phyloP scores from a whole-genome alignment of 2,329 filamentous ascomycete species.

The Chrysosporium keratinophilum region DNA sequence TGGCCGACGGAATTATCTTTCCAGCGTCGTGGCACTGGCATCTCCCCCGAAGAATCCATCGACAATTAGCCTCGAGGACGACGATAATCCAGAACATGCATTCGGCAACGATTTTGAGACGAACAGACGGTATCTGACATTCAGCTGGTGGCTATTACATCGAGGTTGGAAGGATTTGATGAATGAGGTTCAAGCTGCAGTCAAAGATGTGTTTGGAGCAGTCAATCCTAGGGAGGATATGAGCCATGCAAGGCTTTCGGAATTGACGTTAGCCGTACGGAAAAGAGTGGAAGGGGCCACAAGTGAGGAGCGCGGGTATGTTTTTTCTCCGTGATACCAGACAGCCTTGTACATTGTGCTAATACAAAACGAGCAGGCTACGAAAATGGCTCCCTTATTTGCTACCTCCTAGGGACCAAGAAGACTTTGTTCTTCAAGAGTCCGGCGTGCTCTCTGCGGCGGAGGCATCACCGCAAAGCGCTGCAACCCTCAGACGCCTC shows the following conservation, averaged over 20 bases:
- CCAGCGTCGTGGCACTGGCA: constrained; percentile 84
- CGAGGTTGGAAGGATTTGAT: constrained; percentile 76
- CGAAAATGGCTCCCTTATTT: constrained; percentile 74
- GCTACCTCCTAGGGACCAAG: constrained; percentile 66
- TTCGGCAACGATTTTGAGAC: constrained; percentile 94
- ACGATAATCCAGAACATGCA: constrained; percentile 75
- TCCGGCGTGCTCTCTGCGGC: constrained; percentile 56
- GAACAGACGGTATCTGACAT: constrained; percentile 86
- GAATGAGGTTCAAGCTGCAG: constrained; percentile 70
- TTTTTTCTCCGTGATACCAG: background rate
- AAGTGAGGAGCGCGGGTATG: constrained; percentile 50
- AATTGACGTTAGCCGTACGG: constrained; percentile 72
- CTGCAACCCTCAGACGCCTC: constrained; percentile 59
- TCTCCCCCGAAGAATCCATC: constrained; percentile 59
- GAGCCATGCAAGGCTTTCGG: constrained; percentile 65
- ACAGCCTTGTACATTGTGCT: constrained; percentile 16
- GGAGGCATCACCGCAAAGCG: constrained; percentile 29
- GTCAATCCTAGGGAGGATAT: constrained; percentile 83
- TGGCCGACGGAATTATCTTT: constrained; percentile 87
- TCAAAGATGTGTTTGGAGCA: constrained; percentile 79
- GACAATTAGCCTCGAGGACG: constrained; percentile 83
- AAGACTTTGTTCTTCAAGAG: constrained; percentile 73
- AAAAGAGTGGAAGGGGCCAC: constrained; percentile 71
- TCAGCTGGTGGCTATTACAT: constrained; percentile 97
- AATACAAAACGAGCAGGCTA: constrained; percentile 28